Base-by-base conservation (phyloP, 1,139 yeast genomes). In the Blastobotrys serpentis region DNA sequence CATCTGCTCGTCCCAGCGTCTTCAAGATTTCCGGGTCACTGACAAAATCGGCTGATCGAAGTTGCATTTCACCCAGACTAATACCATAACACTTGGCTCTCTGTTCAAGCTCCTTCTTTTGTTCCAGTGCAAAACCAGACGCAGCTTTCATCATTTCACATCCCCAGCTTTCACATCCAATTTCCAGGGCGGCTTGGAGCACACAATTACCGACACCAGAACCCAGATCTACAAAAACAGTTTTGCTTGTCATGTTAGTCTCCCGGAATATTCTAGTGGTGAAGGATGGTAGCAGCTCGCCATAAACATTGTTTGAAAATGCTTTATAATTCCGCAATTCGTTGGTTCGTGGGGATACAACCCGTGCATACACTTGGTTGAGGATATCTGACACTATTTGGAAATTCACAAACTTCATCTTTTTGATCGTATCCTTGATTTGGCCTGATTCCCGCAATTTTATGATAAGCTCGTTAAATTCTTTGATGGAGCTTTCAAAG, bases 131-230 rank as follows among this genome's bases (percentile, higher is more conserved):
- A 43, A 89, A 70, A 7, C 73, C 70, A 3, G 92, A 84, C 0
- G 97, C 95, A 57, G 84, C 84, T 25, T 77, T 76, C 95, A 88
- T 89, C 41, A 90, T 75, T 63, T 90, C 98, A 66, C 94, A 86
- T 0, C 98, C 98, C 60, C 87, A 88, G 65, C 95, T 82, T 45
- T 73, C 72, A 51, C 90, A 86, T 0, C 96, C 96, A 64, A 80
- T 82, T 60, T 89, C 96, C 23, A 89, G 68, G 0, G 96, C 89
- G 0, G 96, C 95, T 65, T 89, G 97, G 45, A 89, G 76, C 0
- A 86, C 84, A 48, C 96, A 87, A 62, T 89, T 89, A 0, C 96
- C 98, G 3, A 90, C 97, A 4, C 97, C 97, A 0, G 95, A 87
- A 0, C 97, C 98, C 33, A 90, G 72, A 66, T 86, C 97, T 53